Evolutionary conservation across 768 basidiomycete species (phyloP).

Genomic region (Russula sp.): DNA sequence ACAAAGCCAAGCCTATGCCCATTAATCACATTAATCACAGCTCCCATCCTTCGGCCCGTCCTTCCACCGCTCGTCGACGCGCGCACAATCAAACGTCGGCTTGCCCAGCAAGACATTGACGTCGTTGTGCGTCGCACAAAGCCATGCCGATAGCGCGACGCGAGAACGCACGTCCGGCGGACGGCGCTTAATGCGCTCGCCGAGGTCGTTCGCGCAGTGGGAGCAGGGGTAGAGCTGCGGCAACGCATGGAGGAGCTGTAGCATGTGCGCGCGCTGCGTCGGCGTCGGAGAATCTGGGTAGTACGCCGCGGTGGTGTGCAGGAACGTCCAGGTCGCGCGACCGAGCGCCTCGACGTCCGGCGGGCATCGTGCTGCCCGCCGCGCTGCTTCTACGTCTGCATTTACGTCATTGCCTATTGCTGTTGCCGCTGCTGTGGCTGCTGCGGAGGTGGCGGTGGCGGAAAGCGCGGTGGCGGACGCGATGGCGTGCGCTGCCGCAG

Average conservation of each 20-base stretch:
- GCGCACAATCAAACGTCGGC: slow-evolving; percentile 70
- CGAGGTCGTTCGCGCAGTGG: slow-evolving; percentile 80
- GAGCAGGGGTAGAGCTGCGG: slow-evolving; percentile 85
- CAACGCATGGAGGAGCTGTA: slow-evolving; percentile 65
- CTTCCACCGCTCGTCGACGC: slow-evolving; percentile 84
- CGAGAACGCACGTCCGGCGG: slow-evolving; percentile 78
- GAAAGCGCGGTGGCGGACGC: slow-evolving; percentile 28
- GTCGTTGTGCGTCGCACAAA: slow-evolving; percentile 89
- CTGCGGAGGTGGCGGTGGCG: slow-evolving; percentile 1
- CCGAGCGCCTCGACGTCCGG: slow-evolving; percentile 88
- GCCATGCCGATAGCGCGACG: slow-evolving; percentile 66
- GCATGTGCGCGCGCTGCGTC: slow-evolving; percentile 76
- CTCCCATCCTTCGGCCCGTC: slow-evolving; percentile 84
- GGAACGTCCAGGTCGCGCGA: slow-evolving; percentile 92
- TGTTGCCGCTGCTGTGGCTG: neutral
- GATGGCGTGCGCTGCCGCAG: slow-evolving; percentile 31
- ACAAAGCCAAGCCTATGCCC: neutral
- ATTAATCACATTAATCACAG: too few relatives aligned
- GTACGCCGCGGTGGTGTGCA: slow-evolving; percentile 93
- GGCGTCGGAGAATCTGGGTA: slow-evolving; percentile 80
- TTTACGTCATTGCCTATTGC: neutral
- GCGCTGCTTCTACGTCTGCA: slow-evolving; percentile 28
- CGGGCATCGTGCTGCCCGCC: slow-evolving; percentile 61
- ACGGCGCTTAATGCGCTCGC: slow-evolving; percentile 51
- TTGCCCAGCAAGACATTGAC: slow-evolving; percentile 87